These are phyloP conservation scores for Chytriomyces confervae DNA, from an alignment of 192 early-diverging fungal species.

Conservation along the genomic window DNA sequence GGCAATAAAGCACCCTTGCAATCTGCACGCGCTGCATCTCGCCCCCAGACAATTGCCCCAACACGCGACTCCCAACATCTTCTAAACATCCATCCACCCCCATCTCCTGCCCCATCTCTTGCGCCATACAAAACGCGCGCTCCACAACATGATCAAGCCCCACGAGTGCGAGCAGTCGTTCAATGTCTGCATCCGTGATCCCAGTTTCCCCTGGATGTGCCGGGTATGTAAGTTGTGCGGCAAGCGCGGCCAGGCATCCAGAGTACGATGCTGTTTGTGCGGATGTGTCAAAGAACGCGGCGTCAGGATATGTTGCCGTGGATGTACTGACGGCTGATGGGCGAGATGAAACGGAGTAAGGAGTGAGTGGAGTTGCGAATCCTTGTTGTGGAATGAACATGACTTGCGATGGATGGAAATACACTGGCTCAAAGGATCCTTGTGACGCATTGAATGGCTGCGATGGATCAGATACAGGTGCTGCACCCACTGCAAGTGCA, in stretches of 20 bases:
- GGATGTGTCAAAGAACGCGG: background rate
- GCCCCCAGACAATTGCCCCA: constrained; percentile 58
- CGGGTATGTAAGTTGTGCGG: constrained; percentile 85
- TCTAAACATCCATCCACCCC: no score
- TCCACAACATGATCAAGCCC: constrained; percentile 65
- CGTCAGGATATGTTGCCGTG: background rate
- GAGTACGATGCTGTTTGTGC: background rate
- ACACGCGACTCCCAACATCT: constrained; percentile 18
- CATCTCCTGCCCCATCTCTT: constrained; percentile 8
- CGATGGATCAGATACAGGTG: no score
- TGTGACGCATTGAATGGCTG: constrained; percentile 20
- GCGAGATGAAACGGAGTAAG: constrained; percentile 73
- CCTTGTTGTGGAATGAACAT: constrained; percentile 70
- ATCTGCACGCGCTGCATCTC: constrained; percentile 52
- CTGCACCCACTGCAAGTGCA: constrained; percentile 42
- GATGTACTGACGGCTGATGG: constrained; percentile 31
- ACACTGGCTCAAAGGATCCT: background rate
- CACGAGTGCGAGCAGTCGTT: constrained; percentile 76
- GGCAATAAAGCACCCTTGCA: constrained; percentile 54
- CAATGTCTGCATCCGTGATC: constrained; percentile 62
- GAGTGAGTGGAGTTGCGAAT: constrained; percentile 37
- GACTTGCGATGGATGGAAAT: constrained; percentile 36
- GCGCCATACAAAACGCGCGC: constrained; percentile 35
- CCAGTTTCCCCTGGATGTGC: background rate
- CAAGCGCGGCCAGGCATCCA: background rate